phyloP scores from a whole-genome alignment of 805 yeast species.

The Saccharomycopsis sp. region DNA sequence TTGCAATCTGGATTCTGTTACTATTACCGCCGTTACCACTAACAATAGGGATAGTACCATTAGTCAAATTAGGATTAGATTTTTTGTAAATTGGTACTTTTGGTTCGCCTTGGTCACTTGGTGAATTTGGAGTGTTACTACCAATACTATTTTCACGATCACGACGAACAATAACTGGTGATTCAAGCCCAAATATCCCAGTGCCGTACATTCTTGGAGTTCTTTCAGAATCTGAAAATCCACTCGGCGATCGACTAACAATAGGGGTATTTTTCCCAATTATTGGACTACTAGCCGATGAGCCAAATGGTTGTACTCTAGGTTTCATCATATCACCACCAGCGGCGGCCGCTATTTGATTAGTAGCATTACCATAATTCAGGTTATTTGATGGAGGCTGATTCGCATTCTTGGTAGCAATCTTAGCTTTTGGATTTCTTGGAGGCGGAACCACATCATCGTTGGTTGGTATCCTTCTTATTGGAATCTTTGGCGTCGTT shows the following conservation, averaged over 20 bases:
- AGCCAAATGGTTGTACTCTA: neutral
- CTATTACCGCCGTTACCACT: neutral
- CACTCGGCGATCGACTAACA: conserved; percentile 3
- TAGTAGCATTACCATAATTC: neutral
- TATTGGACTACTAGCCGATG: conserved; percentile 7
- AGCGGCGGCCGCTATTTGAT: neutral
- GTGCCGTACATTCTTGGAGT: conserved; percentile 17
- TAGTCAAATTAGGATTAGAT: neutral
- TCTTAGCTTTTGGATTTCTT: neutral
- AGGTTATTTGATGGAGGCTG: too few relatives aligned
- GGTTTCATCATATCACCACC: neutral
- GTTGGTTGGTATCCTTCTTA: neutral
- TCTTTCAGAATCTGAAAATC: conserved; percentile 8
- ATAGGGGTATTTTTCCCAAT: conserved; percentile 2
- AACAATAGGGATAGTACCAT: neutral
- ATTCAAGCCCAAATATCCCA: conserved; percentile 19
- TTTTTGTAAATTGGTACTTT: conserved; percentile 1
- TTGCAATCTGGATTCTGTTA: neutral
- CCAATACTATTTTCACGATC: too few relatives aligned
- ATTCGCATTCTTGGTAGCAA: too few relatives aligned
- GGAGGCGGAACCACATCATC: conserved; percentile 3
- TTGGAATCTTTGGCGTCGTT: too few relatives aligned
- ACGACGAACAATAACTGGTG: conserved; percentile 17
- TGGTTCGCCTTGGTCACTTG: neutral
- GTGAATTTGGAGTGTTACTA: conserved; percentile 1